Evolutionary conservation across 495 filamentous ascomycete genomes (phyloP), one percentile per base, ranked within the genome.

Genomic region (Cercophora newfieldiana): DNA sequence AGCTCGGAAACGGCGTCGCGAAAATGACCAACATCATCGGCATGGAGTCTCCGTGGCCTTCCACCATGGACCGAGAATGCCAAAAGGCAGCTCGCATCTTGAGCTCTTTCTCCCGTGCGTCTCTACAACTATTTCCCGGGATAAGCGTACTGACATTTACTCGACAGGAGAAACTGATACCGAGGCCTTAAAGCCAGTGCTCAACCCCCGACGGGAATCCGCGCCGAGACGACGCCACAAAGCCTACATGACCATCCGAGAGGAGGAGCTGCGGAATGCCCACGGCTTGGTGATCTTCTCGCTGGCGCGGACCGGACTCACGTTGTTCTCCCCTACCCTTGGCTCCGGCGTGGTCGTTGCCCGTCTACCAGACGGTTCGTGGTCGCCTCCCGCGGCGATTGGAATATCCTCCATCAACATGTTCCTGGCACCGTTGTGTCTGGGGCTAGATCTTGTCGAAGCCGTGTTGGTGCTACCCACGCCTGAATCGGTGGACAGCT

Each of bases 361-460:
- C 3, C 86, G 90, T 12, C 83, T 86, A 59, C 84, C 86, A 53
- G 88, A 90, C 55, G 90, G 91, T 0, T 79, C 80, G 64, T 94
- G 91, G 91, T 91, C 89, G 19, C 88, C 90, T 1, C 91, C 91
- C 0, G 90, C 89, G 0, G 90, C 89, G n/a, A 90, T 94, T 66
- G 75, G 92, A 66, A 79, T 94, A 24, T 90, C 93, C 72, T 91
- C 90, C 0, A 84, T 90, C 0, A 90, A 14, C 18, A 6, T 51
- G 5, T 5, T 33, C 30, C 4, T 5, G 5, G 30, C 12, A 6
- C 48, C 21, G 89, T 1, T 81, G 91, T 14, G 91, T 91, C 0
- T 90, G 1, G 91, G 91, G 1, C 86, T 93, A 7, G 91, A 94
- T 69, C 91, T 94, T 63, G 93, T 93, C 78, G 91, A 95, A 70